Percentiles rank a stretch among this genome's conserved stretches.
These are phyloP conservation scores for Floccularia luteovirens DNA, from an alignment of 768 basidiomycete species.

Conservation along the genomic window DNA sequence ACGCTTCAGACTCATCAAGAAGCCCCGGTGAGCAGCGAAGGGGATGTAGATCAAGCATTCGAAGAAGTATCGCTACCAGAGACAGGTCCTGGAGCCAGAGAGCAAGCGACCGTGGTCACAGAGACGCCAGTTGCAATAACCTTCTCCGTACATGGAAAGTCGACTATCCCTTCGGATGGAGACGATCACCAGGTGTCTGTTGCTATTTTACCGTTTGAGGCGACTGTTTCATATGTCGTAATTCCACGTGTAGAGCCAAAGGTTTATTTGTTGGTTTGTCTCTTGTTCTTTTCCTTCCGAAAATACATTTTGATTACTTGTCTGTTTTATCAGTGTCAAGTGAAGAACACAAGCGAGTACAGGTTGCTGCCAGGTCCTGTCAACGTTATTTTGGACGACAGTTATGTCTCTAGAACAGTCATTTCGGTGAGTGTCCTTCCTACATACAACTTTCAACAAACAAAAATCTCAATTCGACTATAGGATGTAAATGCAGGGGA, in stretches of 20 bases:
- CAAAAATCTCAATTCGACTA: neutral
- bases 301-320: neutral
- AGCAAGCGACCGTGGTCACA: constrained; percentile 38
- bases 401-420: constrained; percentile 46
- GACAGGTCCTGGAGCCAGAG: constrained; percentile 15
- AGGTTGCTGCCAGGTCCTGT: constrained; percentile 46
- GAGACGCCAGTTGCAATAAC: constrained; percentile 47
- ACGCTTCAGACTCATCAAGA: neutral
- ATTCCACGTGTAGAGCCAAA: constrained; percentile 41
- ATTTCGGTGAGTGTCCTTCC: constrained; percentile 26
- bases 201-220: constrained; percentile 38
- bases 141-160: constrained; percentile 40
- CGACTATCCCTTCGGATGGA: constrained; percentile 48
- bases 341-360: constrained; percentile 54
- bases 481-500: constrained; percentile 43
- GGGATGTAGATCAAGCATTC: constrained; percentile 24
- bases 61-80: constrained; percentile 11
- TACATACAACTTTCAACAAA: too few species aligned
- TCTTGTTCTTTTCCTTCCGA: neutral
- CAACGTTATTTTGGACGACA: constrained; percentile 48
- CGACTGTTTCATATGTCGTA: constrained; percentile 35
- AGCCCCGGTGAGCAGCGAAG: neutral
- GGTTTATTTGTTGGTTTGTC: constrained; percentile 41
- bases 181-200: constrained; percentile 47
- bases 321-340: constrained; percentile 28